phyloP scores from a whole-genome alignment of 306 rosid genomes.

The Notholithocarpus densiflorus region DNA sequence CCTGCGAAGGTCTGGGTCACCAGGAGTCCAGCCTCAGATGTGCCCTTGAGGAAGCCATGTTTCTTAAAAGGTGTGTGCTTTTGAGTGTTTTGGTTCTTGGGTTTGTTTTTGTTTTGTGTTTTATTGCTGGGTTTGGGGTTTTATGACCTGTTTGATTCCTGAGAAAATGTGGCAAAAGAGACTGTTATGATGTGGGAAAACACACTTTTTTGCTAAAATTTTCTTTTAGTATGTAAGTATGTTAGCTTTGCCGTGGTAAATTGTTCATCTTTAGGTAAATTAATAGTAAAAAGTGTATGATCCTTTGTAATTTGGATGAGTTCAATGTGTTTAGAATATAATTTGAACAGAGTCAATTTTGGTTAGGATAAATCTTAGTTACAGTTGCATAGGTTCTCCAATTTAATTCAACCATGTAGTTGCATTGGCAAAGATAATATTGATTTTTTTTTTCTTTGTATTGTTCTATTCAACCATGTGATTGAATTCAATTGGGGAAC shows the following conservation, averaged over 20 bases:
- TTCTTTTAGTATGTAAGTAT: background rate
- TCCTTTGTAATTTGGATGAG: background rate
- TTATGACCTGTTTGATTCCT: slow-evolving; percentile 3
- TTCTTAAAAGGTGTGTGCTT: slow-evolving; percentile 42
- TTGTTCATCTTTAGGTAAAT: background rate
- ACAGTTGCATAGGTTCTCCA: no score
- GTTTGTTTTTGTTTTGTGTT: slow-evolving; percentile 3
- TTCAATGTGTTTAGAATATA: background rate
- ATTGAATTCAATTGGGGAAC: no score
- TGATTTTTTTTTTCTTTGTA: no score
- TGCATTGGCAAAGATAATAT: no score
- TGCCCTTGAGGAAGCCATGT: slow-evolving; percentile 89
- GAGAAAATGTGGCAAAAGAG: background rate
- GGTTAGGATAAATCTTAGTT: no score
- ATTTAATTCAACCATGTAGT: no score
- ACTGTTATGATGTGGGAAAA: background rate
- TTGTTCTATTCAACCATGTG: no score
- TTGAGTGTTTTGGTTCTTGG: background rate
- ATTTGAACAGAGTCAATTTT: background rate
- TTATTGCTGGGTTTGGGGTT: background rate
- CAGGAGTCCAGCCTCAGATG: slow-evolving; percentile 98
- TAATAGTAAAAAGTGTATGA: background rate
- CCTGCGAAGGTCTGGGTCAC: slow-evolving; percentile 92
- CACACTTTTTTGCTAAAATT: background rate
- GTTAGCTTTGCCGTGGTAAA: no score